Conservation (phyloP, 768 basidiomycete species). For the Trametopsis cervina region DNA sequence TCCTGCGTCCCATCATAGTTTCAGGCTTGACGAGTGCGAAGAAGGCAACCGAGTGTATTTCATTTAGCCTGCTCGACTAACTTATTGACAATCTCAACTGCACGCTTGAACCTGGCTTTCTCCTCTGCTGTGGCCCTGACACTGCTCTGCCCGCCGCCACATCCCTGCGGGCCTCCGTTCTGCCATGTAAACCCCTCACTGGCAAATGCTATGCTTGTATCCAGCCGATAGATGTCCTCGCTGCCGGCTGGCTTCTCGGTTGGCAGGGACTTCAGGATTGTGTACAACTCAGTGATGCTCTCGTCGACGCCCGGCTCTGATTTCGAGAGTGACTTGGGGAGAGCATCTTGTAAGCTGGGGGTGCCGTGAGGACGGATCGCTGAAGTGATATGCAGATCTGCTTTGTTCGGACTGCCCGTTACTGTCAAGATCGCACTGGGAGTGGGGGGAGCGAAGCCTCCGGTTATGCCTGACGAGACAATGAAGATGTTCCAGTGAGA, state of each 20-base stretch:
- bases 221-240: slow-evolving; percentile 66
- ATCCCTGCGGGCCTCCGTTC: slow-evolving; percentile 57
- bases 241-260: slow-evolving; percentile 49
- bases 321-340: slow-evolving; percentile 35
- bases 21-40: too few relatives aligned
- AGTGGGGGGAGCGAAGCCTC: slow-evolving; percentile 69
- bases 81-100: slow-evolving; percentile 57
- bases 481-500: background rate
- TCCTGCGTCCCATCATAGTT: too few relatives aligned
- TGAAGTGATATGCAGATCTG: slow-evolving; percentile 38
- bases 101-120: slow-evolving; percentile 61
- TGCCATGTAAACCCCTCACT: slow-evolving; percentile 53
- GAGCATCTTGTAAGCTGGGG: slow-evolving; percentile 32
- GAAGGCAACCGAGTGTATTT: background rate
- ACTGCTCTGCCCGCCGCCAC: slow-evolving; percentile 41
- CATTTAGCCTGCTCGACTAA: slow-evolving; percentile 28
- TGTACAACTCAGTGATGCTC: slow-evolving; percentile 51
- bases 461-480: slow-evolving; percentile 53
- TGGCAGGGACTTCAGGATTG: slow-evolving; percentile 53
- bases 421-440: slow-evolving; percentile 50
- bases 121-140: slow-evolving; percentile 51
- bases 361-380: slow-evolving; percentile 44
- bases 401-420: slow-evolving; percentile 30
- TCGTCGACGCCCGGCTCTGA: slow-evolving; percentile 26
- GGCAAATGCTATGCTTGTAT: slow-evolving; percentile 58